Evolutionary conservation across 139 green algal species (phyloP), one percentile per base, ranked within the genome.

Genomic region (Ettlia oleoabundans): DNA sequence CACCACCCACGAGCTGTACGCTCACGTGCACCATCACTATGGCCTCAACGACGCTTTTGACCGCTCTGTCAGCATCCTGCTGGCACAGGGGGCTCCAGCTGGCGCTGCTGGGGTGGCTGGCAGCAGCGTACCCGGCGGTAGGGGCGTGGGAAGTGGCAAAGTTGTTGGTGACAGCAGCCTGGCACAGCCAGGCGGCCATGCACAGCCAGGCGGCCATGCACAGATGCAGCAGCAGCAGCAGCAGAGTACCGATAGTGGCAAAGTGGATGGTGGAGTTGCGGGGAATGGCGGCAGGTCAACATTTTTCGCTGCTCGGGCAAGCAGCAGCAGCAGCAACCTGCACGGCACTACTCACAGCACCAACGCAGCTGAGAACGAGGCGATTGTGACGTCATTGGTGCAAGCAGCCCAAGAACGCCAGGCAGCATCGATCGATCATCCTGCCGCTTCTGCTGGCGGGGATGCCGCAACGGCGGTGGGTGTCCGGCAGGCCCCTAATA

Each of bases 41-140:
- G 93, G 93, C 8, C 82, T 97, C 24, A 95, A 96, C 71, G 93
- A 97, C 58, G 93, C 93, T 2, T 96, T 93, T 79, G 91, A 96
- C 72, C 75, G 87, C 38, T 90, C 85, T 1, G 89, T 96, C 4
- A 85, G 77, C 4, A 40, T 90, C 30, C 86, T 95, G 76, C 82
- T 95, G 33, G 58, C 43, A 21, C 35, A 30, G 32, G 58, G 32
- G 35, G 21, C 51, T 38, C 37, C 63, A n/a, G n/a, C n/a, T n/a
- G n/a, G n/a, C n/a, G n/a, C n/a, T n/a, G n/a, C n/a, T 58, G 13
- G 15, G 47, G 51, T 5, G 43, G 37, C 52, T 35, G 32, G 26
- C 82, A 51, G 67, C 26, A 18, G 64, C 65, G 4, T 74, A 82
- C 2, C 26, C 67, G n/a, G n/a, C n/a, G n/a, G n/a, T 58, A 58